Evolutionary conservation across 75 land plant genomes (phyloP).

Genomic region (Cryptomeria japonica): DNA sequence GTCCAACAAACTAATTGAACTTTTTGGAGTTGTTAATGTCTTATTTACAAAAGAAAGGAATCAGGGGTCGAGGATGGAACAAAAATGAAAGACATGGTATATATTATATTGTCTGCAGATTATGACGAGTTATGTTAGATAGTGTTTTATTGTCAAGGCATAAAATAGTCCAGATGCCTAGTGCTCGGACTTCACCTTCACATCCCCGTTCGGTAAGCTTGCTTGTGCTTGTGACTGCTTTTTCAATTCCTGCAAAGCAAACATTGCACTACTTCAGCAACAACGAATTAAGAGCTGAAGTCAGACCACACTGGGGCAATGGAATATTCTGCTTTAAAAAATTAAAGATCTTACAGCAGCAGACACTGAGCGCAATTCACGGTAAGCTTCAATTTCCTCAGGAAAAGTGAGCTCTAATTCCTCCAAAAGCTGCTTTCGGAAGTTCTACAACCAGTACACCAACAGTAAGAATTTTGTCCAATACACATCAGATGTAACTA

Average conservation of each 20-base stretch:
- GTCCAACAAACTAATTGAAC: not conserved
- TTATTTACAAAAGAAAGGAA: not conserved
- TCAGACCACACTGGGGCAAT: not conserved
- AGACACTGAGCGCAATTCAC: constrained; percentile 77
- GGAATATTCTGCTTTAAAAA: constrained; percentile 7
- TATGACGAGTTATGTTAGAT: not conserved
- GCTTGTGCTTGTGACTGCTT: constrained; percentile 44
- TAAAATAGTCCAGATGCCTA: not conserved
- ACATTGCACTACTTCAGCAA: not conserved
- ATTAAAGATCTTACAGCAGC: constrained; percentile 68
- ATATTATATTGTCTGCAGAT: not conserved
- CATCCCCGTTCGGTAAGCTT: constrained; percentile 73
- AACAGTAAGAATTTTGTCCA: not conserved
- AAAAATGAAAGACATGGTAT: not conserved
- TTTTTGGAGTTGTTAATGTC: not conserved
- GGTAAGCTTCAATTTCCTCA: constrained; percentile 84
- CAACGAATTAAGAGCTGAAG: not conserved
- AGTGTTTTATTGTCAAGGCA: not conserved
- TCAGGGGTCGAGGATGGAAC: not conserved
- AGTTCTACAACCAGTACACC: constrained; percentile 36
- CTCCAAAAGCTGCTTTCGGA: constrained; percentile 82
- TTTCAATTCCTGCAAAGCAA: constrained; percentile 44
- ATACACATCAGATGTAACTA: not conserved
- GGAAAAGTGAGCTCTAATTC: constrained; percentile 92
- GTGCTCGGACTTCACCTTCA: constrained; percentile 68